These are phyloP conservation scores for Prunus kanzakura DNA, from an alignment of 306 rosid species.

Conservation along the genomic window DNA sequence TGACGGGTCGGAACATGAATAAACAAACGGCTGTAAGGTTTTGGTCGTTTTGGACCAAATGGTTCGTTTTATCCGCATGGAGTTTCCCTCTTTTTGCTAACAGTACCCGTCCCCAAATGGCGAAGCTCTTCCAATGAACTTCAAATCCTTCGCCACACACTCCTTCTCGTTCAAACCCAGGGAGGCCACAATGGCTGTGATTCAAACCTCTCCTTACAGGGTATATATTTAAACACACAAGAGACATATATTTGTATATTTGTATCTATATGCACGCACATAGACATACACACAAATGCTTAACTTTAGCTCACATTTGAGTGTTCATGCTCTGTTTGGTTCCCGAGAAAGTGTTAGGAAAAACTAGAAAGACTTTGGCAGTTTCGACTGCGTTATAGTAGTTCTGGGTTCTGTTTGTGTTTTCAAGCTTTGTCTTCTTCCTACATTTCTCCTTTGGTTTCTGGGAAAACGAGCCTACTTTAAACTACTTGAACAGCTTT, in stretches of 20 bases:
- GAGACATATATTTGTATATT: background rate
- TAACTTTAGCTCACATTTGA: background rate
- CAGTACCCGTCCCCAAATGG: constrained; percentile 11
- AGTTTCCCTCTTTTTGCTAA: background rate
- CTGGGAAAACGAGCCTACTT: background rate
- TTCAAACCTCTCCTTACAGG: constrained; percentile 56
- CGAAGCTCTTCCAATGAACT: constrained; percentile 34
- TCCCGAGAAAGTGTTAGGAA: background rate
- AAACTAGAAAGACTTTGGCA: background rate
- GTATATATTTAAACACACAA: constrained; percentile 26
- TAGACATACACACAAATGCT: background rate
- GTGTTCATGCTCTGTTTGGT: constrained; percentile 12
- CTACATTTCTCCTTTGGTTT: background rate
- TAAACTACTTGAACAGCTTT: background rate
- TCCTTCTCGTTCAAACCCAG: constrained; percentile 37
- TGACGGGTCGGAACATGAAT: background rate
- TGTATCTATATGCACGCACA: background rate
- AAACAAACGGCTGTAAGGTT: constrained; percentile 6
- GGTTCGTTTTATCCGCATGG: background rate
- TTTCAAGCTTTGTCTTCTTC: background rate
- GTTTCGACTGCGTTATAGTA: background rate
- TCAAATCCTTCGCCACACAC: constrained; percentile 51
- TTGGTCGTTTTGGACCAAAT: background rate
- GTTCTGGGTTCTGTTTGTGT: background rate
- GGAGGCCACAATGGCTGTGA: constrained; percentile 47